Evolutionary conservation across 257 asterid species (phyloP).

Genomic region (Nicotiana tomentosiformis): DNA sequence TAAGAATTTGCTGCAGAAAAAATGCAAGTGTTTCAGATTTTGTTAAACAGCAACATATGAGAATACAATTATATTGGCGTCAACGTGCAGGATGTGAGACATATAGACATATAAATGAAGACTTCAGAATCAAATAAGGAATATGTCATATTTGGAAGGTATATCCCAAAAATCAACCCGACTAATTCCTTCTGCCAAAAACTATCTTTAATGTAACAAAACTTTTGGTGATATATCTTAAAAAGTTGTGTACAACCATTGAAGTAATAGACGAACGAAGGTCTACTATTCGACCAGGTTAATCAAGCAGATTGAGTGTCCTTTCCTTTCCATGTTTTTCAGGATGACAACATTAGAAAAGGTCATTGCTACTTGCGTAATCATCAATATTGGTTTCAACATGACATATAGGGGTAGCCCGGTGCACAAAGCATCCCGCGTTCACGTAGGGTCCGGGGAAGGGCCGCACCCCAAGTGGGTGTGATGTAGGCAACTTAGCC

Average conservation of each 20-base stretch:
- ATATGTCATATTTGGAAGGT: background rate
- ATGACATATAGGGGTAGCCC: background rate
- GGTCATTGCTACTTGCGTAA: background rate
- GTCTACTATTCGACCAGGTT: background rate
- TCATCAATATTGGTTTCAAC: background rate
- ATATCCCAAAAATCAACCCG: background rate
- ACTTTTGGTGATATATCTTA: background rate
- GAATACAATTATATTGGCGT: background rate
- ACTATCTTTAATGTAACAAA: background rate
- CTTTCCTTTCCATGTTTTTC: background rate
- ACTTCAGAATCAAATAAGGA: background rate
- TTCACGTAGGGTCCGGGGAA: too few relatives aligned
- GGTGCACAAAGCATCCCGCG: too few relatives aligned
- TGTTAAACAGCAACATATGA: background rate
- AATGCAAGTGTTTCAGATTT: background rate
- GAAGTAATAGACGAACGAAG: background rate
- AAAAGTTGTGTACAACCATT: background rate
- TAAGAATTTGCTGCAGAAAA: constrained; percentile 58
- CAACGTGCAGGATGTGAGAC: background rate
- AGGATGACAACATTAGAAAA: background rate
- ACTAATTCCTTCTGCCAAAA: background rate
- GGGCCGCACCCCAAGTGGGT: too few relatives aligned
- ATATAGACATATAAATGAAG: background rate
- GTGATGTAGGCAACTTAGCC: too few relatives aligned
- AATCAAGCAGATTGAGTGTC: background rate